Conservation (phyloP, 768 basidiomycete genomes). For the Daedaleopsis nitida region DNA sequence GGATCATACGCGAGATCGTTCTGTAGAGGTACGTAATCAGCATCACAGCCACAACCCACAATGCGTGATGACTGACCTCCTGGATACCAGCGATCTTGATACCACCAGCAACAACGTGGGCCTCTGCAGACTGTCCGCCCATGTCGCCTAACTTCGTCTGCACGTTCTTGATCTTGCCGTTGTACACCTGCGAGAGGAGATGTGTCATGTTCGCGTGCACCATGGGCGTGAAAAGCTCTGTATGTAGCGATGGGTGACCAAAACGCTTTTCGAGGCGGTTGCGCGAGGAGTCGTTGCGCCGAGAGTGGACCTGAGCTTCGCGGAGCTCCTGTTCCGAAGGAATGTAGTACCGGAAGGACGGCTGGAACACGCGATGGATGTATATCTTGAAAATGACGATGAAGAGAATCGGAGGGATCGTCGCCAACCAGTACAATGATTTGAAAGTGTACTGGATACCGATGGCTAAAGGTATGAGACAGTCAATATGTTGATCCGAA, state of each 20-base stretch:
- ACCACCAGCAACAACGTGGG: conserved; percentile 74
- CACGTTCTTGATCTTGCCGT: conserved; percentile 66
- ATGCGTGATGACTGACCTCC: conserved; percentile 46
- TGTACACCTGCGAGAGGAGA: conserved; percentile 72
- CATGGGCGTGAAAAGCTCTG: conserved; percentile 88
- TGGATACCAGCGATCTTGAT: conserved; percentile 83
- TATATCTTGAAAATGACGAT: conserved; percentile 84
- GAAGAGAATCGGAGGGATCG: conserved; percentile 85
- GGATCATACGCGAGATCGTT: conserved; percentile 83
- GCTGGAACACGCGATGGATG: conserved; percentile 66
- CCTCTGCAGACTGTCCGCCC: conserved; percentile 75
- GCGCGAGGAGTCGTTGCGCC: conserved; percentile 69
- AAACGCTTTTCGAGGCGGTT: conserved; percentile 88
- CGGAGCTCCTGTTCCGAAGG: conserved; percentile 80
- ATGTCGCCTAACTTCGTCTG: conserved; percentile 74
- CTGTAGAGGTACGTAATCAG: conserved; percentile 31
- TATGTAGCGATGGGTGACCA: conserved; percentile 89
- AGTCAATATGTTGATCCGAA: neutral
- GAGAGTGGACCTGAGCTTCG: conserved; percentile 73
- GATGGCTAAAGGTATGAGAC: conserved; percentile 55
- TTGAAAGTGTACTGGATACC: conserved; percentile 75
- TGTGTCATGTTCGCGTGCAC: conserved; percentile 85
- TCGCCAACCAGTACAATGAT: conserved; percentile 78
- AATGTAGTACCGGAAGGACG: conserved; percentile 79
- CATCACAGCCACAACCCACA: neutral